phyloP scores from a whole-genome alignment of 2,329 filamentous ascomycete genomes.

The Colletotrichum cordylinicola region DNA sequence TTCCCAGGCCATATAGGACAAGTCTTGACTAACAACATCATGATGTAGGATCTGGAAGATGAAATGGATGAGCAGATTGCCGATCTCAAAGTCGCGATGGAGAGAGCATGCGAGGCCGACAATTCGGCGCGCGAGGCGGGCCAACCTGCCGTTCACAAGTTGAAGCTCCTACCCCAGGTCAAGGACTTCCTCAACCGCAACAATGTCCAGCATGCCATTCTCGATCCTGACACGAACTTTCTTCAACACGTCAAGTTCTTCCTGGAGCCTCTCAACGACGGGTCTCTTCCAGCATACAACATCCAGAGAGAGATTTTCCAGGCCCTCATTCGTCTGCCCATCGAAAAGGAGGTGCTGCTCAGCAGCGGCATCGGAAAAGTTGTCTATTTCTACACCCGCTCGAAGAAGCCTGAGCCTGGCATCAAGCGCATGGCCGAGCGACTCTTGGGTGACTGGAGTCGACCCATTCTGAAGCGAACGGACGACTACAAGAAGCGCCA shows the following conservation, averaged over 20 bases:
- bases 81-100: conserved; percentile 87
- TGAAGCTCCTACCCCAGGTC: conserved; percentile 92
- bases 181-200: conserved; percentile 88
- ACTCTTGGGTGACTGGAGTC: conserved; percentile 93
- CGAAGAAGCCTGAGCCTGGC: conserved; percentile 82
- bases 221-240: conserved; percentile 95
- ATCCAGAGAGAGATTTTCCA: conserved; percentile 95
- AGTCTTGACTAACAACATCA: conserved; percentile 25
- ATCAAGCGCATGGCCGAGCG: conserved; percentile 96
- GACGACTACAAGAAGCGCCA: conserved; percentile 92
- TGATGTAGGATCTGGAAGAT: conserved; percentile 79
- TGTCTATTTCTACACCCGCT: conserved; percentile 95
- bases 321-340: conserved; percentile 79
- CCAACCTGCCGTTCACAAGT: conserved; percentile 87
- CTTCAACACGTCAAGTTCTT: conserved; percentile 96
- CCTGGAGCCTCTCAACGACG: conserved; percentile 92
- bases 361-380: conserved; percentile 96
- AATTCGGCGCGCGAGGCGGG: conserved; percentile 80
- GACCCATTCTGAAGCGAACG: conserved; percentile 90
- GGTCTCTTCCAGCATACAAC: conserved; percentile 92
- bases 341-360: conserved; percentile 88
- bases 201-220: conserved; percentile 80
- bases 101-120: conserved; percentile 85
- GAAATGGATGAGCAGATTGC: conserved; percentile 91
- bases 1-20: not conserved